Evolutionary conservation across 768 basidiomycete species (phyloP), one percentile per base, ranked within the genome.

Genomic region (Hortiboletus flavorubellus): DNA sequence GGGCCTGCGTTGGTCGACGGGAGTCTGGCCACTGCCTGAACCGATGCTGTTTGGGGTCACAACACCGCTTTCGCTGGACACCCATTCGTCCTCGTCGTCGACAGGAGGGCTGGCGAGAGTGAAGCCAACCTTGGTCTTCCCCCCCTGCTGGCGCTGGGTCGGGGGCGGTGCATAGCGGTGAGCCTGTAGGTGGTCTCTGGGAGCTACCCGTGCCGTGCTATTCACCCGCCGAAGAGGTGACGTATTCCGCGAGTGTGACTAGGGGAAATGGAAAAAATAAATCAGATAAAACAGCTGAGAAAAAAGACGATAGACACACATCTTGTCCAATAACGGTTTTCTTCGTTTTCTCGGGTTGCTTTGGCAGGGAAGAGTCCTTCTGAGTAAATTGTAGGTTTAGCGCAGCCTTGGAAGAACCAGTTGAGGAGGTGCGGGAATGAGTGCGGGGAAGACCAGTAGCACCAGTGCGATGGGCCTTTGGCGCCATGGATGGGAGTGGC

Each of bases 31-130:
- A 18, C 75, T 76, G 47, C 79, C 78, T 1, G 81, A 80, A 38
- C 75, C 76, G 47, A 72, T 56, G 12, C 76, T 72, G 60, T 78
- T 79, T 5, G 88, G 89, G 2, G 88, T 90, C 1, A 74, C 86
- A 0, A 81, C 85, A 8, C 86, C 88, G 63, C 87, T 89, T 69
- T 87, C 87, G 66, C 84, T 88, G 29, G 88, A 90, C 1, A 87
- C 78, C 87, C 87, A 90, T 53, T 83, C 89, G 52, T 88, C 86
- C 11, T 87, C 86, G 12, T 75, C 78, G 38, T 75, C 78, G 26
- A 70, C 77, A 39, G 71, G 73, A 31, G 79, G 73, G 48, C 76
- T 79, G 9, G 84, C 75, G 53, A 87, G 76, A 12, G 80, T 80
- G 64, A 89, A 88, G 5, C 81, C 85, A 23, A 73, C 64, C 64